Evolutionary conservation across 2,329 filamentous ascomycete genomes (phyloP).

Genomic region (Mycocentrospora acerina): DNA sequence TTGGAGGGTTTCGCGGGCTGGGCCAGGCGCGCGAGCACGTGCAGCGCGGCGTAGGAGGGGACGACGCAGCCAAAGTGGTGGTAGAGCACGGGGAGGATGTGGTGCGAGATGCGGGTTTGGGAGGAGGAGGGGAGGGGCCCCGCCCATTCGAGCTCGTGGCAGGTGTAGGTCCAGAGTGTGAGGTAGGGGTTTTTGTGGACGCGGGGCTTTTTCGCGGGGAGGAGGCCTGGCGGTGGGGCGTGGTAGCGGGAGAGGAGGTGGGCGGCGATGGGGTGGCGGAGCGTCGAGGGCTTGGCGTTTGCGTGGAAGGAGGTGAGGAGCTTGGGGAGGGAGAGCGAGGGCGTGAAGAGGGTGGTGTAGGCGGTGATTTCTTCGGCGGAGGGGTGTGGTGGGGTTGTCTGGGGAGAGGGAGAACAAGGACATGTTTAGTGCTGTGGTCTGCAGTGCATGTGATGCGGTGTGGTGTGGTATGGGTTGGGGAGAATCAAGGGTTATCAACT

Average conservation of each 20-base stretch:
- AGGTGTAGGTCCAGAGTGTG: constrained; percentile 67
- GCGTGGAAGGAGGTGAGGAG: constrained; percentile 63
- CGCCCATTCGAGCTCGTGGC: constrained; percentile 64
- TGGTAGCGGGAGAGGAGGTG: constrained; percentile 59
- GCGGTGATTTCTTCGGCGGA: constrained; percentile 59
- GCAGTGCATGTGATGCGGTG: constrained; percentile 14
- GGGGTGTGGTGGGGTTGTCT: constrained; percentile 25
- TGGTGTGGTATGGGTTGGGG: constrained; percentile 8
- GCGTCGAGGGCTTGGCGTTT: constrained; percentile 66
- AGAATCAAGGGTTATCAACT: constrained; percentile 7
- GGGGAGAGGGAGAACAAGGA: not conserved
- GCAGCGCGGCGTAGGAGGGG: constrained; percentile 66
- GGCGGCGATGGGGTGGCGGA: constrained; percentile 58
- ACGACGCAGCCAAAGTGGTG: constrained; percentile 77
- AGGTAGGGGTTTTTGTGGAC: constrained; percentile 64
- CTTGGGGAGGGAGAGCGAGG: constrained; percentile 60
- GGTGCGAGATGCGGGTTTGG: constrained; percentile 61
- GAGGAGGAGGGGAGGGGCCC: constrained; percentile 59
- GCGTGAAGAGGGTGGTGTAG: constrained; percentile 67
- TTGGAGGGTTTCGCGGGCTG: constrained; percentile 33
- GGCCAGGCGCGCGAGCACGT: constrained; percentile 59
- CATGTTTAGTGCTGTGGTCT: not conserved
- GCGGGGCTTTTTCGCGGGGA: constrained; percentile 45
- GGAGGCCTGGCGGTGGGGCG: constrained; percentile 34
- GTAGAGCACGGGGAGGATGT: constrained; percentile 71